Base-by-base conservation (phyloP, 2,329 filamentous ascomycete species). In the Calonectria fujianensis region DNA sequence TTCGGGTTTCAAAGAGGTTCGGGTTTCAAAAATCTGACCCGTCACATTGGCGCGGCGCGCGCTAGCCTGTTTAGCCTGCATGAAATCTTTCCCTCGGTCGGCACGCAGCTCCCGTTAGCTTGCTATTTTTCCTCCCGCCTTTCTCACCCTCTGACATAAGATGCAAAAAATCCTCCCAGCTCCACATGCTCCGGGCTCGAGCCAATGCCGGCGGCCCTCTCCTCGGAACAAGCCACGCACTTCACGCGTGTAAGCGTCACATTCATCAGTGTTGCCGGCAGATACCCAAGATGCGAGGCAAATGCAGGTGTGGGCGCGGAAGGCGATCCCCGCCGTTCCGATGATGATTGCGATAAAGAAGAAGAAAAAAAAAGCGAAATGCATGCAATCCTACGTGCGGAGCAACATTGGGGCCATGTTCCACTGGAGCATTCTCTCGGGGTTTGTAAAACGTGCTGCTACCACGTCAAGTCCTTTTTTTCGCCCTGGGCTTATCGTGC, bases 71-170 rank as follows among this genome's bases (percentile, higher is more conserved):
- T 48, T 48, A 48, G 45, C 45, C 45, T 48, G 45, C 45, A 48
- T 48, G 45, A 24, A 48, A 13, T 48, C 20, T n/a, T 24, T 48
- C 2, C 45, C n/a, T 24, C n/a, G n/a, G 3, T 48, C 45, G 45
- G 45, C 45, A 48, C 45, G n/a, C 45, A 48, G 45, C 11, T 48
- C 45, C 45, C 45, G 45, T 45, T 48, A 48, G 45, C 45, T 48
- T 48, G 45, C 45, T 48, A 48, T 24, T 48, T 48, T 48, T 10
- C 45, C 45, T 48, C 45, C 45, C 45, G 45, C 45, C 45, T 48
- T 48, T 48, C 45, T 48, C 45, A 48, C 45, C 45, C 45, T 48
- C 45, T 48, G 45, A 48, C 45, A 48, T 48, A 48, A 48, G 45
- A 48, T 48, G 45, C 20, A 48, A 48, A 48, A 48, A 48, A 48